Percentiles rank a stretch among this genome's conserved stretches.
phyloP scores from a whole-genome alignment of 1,284 basidiomycete species.

The Cutaneotrichosporon sp. region DNA sequence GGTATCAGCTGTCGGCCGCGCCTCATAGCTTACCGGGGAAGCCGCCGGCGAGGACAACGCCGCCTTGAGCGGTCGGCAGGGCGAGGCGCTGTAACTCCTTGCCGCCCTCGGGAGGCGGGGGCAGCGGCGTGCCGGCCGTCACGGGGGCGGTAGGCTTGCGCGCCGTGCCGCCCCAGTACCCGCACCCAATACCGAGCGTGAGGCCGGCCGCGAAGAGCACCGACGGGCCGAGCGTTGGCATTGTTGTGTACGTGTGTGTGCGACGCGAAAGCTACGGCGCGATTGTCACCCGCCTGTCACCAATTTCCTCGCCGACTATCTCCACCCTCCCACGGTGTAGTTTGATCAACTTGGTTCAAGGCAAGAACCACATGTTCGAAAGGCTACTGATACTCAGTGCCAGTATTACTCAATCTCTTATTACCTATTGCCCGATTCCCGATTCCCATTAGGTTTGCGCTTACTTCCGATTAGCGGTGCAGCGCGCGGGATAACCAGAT shows the following conservation, averaged over 20 bases:
- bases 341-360: no score
- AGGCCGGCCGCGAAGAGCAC: conserved; percentile 47
- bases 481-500: no score
- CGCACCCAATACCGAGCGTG: conserved; percentile 42
- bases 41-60: conserved; percentile 33
- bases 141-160: neutral
- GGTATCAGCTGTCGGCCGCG: conserved; percentile 4
- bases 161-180: conserved; percentile 26
- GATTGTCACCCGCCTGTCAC: no score
- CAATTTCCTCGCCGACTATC: no score
- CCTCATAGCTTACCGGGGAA: conserved; percentile 42
- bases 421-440: no score
- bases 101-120: conserved; percentile 26
- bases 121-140: conserved; percentile 11
- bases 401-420: no score
- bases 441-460: no score
- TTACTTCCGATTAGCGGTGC: no score
- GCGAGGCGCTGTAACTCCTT: conserved; percentile 15
- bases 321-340: no score
- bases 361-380: no score
- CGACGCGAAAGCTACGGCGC: no score
- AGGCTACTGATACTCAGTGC: no score
- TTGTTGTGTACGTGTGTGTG: conserved; percentile 8
- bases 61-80: conserved; percentile 31
- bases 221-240: conserved; percentile 45